phyloP scores from a whole-genome alignment of 129 eudicot genomes.

The Lactuca sativa region DNA sequence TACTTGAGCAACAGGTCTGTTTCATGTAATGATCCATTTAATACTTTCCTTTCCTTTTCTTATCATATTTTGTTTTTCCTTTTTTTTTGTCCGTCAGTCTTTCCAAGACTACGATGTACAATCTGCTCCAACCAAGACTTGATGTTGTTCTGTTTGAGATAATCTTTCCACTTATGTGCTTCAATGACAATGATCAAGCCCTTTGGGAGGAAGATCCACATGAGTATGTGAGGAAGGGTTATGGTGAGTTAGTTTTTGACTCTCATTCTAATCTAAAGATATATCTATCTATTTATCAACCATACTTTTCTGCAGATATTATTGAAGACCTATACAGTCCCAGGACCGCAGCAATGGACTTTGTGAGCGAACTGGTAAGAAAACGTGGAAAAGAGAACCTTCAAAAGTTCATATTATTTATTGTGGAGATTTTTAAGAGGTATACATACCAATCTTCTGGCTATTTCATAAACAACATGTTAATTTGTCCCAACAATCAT shows the following conservation, averaged over 20 bases:
- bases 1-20: conserved; percentile 77
- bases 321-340: conserved; percentile 97
- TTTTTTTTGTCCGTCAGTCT: conserved; percentile 38
- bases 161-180: conserved; percentile 94
- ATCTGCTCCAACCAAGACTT: conserved; percentile 70
- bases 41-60: not conserved
- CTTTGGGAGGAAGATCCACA: conserved; percentile 98
- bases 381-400: conserved; percentile 94
- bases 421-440: conserved; percentile 87
- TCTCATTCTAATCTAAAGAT: too few species aligned
- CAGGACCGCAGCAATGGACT: conserved; percentile 97
- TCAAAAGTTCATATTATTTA: conserved; percentile 70
- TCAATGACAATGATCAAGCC: conserved; percentile 79
- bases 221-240: conserved; percentile 96
- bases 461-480: not conserved
- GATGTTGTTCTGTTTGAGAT: conserved; percentile 84
- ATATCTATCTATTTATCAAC: too few species aligned
- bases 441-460: conserved; percentile 15
- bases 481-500: too few species aligned
- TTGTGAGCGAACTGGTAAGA: conserved; percentile 89
- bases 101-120: conserved; percentile 69
- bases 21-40: not conserved
- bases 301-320: conserved; percentile 47
- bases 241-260: conserved; percentile 51
- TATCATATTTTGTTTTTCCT: not conserved